Evolutionary conservation across 169 alveolate genomes (phyloP).

Genomic region (Cryptosporidium canis): DNA sequence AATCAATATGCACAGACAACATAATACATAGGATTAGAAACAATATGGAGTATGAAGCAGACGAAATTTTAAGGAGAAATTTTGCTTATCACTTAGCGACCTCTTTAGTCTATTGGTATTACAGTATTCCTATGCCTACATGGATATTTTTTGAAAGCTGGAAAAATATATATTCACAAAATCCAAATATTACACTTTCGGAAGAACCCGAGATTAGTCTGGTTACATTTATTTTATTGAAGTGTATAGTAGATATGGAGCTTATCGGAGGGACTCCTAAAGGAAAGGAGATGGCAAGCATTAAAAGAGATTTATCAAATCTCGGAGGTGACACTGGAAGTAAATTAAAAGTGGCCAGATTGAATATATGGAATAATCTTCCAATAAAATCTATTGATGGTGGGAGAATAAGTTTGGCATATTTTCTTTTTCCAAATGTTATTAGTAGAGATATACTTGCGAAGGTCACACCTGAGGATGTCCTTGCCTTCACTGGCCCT

Average conservation of each 20-base stretch:
- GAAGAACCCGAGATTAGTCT: slow-evolving; percentile 70
- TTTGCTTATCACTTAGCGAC: slow-evolving; percentile 58
- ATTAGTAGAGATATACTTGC: slow-evolving; percentile 8
- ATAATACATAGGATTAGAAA: slow-evolving; percentile 15
- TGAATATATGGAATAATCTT: slow-evolving; percentile 18
- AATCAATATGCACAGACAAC: slow-evolving; percentile 3
- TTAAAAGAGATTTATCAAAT: background rate
- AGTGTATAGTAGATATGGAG: slow-evolving; percentile 56
- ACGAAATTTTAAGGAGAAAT: slow-evolving; percentile 52
- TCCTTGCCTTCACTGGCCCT: slow-evolving; percentile 63
- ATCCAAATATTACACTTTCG: slow-evolving; percentile 11
- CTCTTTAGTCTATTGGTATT: slow-evolving; percentile 51
- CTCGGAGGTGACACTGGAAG: background rate
- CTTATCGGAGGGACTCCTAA: background rate
- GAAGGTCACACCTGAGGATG: slow-evolving; percentile 42
- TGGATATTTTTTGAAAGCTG: slow-evolving; percentile 57
- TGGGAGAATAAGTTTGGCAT: slow-evolving; percentile 10
- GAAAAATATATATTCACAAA: slow-evolving; percentile 13
- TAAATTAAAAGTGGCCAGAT: background rate
- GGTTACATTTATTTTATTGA: slow-evolving; percentile 30
- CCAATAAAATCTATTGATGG: slow-evolving; percentile 26
- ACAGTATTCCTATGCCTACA: slow-evolving; percentile 30
- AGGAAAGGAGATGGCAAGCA: background rate
- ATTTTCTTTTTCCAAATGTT: slow-evolving; percentile 59
- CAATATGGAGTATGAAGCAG: slow-evolving; percentile 65